phyloP scores from a whole-genome alignment of 1,139 yeast species.

The Candida frijolesensis region DNA sequence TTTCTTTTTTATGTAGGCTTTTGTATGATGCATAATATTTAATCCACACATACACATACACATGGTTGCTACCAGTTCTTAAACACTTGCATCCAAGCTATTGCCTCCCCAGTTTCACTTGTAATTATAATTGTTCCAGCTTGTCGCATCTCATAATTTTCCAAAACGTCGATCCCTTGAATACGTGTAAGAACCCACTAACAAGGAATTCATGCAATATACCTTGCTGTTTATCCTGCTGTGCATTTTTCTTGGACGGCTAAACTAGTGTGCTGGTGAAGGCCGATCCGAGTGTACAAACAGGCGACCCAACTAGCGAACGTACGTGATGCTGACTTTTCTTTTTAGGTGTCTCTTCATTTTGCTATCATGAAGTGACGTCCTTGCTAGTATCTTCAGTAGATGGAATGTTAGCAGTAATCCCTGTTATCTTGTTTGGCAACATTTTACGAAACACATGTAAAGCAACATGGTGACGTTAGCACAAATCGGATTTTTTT shows the following conservation, averaged over 20 bases:
- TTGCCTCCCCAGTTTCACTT: not conserved
- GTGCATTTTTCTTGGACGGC: no score
- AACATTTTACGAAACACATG: not conserved
- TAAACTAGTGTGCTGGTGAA: no score
- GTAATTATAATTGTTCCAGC: constrained; percentile 2
- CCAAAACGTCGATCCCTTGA: not conserved
- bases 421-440: not conserved
- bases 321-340: no score
- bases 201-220: no score
- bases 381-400: not conserved
- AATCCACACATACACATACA: no score
- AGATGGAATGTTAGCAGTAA: constrained; percentile 1
- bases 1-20: not conserved
- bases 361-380: not conserved
- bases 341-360: not conserved
- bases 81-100: not conserved
- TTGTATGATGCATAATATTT: not conserved
- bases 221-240: no score
- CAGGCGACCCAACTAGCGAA: no score
- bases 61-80: not conserved
- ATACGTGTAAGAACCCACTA: not conserved
- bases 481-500: not conserved
- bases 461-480: not conserved
- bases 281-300: no score
- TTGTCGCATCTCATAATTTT: constrained; percentile 1